phyloP scores from a whole-genome alignment of 2,329 filamentous ascomycete genomes.

The Bipolaris victoriae region DNA sequence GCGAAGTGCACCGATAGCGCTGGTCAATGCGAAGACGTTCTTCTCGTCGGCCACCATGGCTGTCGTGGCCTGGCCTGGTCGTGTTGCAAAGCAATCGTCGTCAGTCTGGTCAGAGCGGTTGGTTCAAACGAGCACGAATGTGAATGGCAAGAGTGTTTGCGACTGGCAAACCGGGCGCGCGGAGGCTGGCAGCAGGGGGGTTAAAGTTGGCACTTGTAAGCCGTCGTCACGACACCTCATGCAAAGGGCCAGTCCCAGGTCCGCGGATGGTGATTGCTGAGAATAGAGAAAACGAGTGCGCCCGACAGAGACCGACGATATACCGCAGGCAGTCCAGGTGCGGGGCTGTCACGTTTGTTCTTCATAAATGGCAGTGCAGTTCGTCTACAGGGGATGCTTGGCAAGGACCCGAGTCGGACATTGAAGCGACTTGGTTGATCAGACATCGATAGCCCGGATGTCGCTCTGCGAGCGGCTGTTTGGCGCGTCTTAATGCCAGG shows the following conservation, averaged over 20 bases:
- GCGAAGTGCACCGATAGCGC: constrained; percentile 37
- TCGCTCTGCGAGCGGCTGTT: neutral
- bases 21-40: constrained; percentile 36
- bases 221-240: constrained; percentile 9
- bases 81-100: constrained; percentile 18
- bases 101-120: constrained; percentile 6
- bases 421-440: neutral
- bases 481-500: constrained; percentile 12
- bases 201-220: constrained; percentile 20
- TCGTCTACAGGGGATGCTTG: constrained; percentile 4
- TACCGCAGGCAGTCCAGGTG: constrained; percentile 4
- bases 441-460: neutral
- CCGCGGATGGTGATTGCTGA: constrained; percentile 8
- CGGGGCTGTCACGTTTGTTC: neutral
- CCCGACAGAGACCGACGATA: constrained; percentile 14
- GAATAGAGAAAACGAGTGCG: neutral
- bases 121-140: constrained; percentile 9
- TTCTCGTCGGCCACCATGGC: constrained; percentile 37
- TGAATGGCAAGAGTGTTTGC: constrained; percentile 3
- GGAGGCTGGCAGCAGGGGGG: constrained; percentile 5
- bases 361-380: neutral
- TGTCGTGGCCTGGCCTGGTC: constrained; percentile 25
- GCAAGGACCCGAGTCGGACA: neutral
- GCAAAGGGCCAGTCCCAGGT: constrained; percentile 6
- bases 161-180: constrained; percentile 11